Evolutionary conservation across 2,329 filamentous ascomycete genomes (phyloP).

Genomic region (Calonectria ilicicola): DNA sequence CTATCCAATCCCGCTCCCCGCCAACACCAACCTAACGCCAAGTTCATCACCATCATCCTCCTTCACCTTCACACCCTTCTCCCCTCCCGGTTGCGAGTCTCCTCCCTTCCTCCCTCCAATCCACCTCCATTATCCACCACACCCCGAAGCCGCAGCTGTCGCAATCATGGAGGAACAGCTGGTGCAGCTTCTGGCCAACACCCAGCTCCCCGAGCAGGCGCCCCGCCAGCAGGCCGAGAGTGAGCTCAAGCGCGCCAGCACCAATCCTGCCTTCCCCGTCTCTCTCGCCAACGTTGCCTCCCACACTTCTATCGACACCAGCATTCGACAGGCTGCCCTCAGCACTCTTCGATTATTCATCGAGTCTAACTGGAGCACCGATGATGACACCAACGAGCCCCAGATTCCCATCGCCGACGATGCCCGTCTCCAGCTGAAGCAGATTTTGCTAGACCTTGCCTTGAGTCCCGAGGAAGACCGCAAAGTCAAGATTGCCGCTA

Average conservation of each 20-base stretch:
- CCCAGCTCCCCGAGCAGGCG: constrained; percentile 80
- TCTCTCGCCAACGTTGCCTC: constrained; percentile 85
- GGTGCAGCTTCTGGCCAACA: constrained; percentile 87
- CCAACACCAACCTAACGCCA: constrained; percentile 33
- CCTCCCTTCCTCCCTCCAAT: neutral
- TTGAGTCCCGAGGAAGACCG: constrained; percentile 80
- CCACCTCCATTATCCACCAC: neutral
- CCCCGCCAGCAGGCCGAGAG: constrained; percentile 89
- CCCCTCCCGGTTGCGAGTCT: constrained; percentile 13
- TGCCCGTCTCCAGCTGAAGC: constrained; percentile 79
- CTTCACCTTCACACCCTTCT: neutral
- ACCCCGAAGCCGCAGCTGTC: constrained; percentile 25
- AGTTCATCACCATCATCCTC: constrained; percentile 15
- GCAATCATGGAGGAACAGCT: constrained; percentile 89
- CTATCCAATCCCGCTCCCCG: constrained; percentile 28
- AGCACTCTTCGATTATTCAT: constrained; percentile 86
- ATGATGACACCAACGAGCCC: constrained; percentile 74
- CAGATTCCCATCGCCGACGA: constrained; percentile 77
- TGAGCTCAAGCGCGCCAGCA: constrained; percentile 79
- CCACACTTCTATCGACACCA: constrained; percentile 77
- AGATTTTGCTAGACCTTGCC: constrained; percentile 81
- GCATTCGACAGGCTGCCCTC: constrained; percentile 86
- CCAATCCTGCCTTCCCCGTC: constrained; percentile 78
- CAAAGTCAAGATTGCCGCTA: constrained; percentile 90
- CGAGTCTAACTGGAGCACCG: constrained; percentile 83